Percentiles rank a stretch among this genome's conserved stretches.
phyloP scores from a whole-genome alignment of 2,329 filamentous ascomycete genomes.

The Chaetoscypha palmicola region DNA sequence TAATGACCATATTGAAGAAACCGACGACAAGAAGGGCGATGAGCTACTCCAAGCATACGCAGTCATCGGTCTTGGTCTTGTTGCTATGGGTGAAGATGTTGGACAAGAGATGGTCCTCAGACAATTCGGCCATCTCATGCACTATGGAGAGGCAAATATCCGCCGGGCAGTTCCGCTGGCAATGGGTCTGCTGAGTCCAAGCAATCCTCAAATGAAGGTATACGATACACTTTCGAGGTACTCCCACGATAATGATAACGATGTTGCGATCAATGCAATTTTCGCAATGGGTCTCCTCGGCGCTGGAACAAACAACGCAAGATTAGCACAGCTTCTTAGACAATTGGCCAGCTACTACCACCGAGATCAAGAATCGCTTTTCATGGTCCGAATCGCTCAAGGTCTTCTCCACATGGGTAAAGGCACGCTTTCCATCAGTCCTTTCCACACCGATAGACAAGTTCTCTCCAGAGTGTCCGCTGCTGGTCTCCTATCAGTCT shows the following conservation, averaged over 20 bases:
- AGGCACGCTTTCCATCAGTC: slow-evolving; percentile 89
- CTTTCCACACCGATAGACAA: slow-evolving; percentile 98
- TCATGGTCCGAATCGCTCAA: slow-evolving; percentile 98
- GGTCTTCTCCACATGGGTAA: slow-evolving; percentile 99
- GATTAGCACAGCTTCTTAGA: slow-evolving; percentile 85
- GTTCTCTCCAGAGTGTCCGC: slow-evolving; percentile 88
- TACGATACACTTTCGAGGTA: slow-evolving; percentile 97
- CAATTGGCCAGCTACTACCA: slow-evolving; percentile 98
- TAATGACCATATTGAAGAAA: slow-evolving; percentile 93
- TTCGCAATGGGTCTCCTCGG: slow-evolving; percentile 98
- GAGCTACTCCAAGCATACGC: slow-evolving; percentile 95
- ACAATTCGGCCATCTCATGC: slow-evolving; percentile 97
- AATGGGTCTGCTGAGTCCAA: slow-evolving; percentile 93
- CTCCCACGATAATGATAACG: slow-evolving; percentile 97
- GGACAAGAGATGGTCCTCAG: slow-evolving; percentile 98
- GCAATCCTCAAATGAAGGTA: slow-evolving; percentile 99
- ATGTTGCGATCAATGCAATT: slow-evolving; percentile 96
- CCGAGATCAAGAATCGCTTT: slow-evolving; percentile 88
- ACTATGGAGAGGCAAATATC: slow-evolving; percentile 97
- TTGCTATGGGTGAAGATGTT: slow-evolving; percentile 97
- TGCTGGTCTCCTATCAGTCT: slow-evolving; percentile 79
- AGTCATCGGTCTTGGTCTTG: slow-evolving; percentile 85
- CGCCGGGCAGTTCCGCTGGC: slow-evolving; percentile 91
- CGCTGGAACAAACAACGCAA: slow-evolving; percentile 95
- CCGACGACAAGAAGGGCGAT: slow-evolving; percentile 90